Evolutionary conservation across 768 basidiomycete species (phyloP), one percentile per base, ranked within the genome.

Genomic region (Boletus rex-veris): DNA sequence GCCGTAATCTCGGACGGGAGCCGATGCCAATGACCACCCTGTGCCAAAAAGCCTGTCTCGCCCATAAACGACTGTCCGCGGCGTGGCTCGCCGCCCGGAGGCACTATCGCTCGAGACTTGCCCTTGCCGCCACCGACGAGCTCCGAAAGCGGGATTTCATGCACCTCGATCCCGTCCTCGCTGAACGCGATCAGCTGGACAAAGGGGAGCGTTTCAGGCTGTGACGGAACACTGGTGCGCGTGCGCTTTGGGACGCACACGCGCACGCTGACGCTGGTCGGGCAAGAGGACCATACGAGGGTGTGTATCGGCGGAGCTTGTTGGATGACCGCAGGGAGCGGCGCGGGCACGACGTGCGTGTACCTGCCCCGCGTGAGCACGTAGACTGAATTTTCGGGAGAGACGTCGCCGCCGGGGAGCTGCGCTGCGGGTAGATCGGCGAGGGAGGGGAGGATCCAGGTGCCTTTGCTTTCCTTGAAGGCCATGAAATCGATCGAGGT

Each of bases 151-250:
- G 80, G 69, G 30, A 86, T 65, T 68, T 93, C 91, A 56, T 86
- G 83, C 3, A 84, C 79, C 64, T 93, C 90, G 15, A 93, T 59
- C 11, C 90, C 90, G 52, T 82, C 77, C 49, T 86, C 84, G 21
- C 83, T 77, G 48, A 92, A 80, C 16, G 81, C 84, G 43, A 88
- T 73, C 35, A 91, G 67, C 64, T 93, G 91, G 42, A 93, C 69
- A 60, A 81, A 77, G 9, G 80, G 77, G 2, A 62, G 46, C 14
- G 63, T 43, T 7, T 33, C n/a, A 31, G 21, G 33, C 30, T 12
- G 37, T 1, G 36, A 4, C 26, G 33, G 1, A 2, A 14, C 8
- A 7, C 37, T 38, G n/a, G 37, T 8, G 37, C 35, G 35, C 35
- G 35, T 7, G 42, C 50, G 54, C 18, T 21, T 48, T 7, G 75